A percentile compares a stretch with the other conserved stretches of the same genome.
phyloP scores from a whole-genome alignment of 1,139 yeast species.

The Yamadazyma trypodendri region DNA sequence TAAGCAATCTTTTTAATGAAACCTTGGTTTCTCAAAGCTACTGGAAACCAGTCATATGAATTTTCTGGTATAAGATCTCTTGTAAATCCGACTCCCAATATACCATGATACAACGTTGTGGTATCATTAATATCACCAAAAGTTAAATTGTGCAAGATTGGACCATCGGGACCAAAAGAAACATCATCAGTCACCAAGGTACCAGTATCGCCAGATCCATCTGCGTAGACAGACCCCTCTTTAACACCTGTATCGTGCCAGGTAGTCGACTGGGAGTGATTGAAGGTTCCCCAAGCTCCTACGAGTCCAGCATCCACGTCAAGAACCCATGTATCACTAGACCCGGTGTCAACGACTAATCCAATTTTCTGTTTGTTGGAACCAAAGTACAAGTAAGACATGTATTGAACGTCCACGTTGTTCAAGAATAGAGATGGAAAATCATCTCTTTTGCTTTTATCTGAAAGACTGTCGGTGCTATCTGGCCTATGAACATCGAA shows the following conservation, averaged over 20 bases:
- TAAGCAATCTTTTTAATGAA: conserved; percentile 27
- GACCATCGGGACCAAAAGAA: conserved; percentile 2
- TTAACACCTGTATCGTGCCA: too few species aligned
- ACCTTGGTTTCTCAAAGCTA: conserved; percentile 24
- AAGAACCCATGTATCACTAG: conserved; percentile 28
- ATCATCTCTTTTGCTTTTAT: too few species aligned
- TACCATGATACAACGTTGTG: conserved; percentile 25
- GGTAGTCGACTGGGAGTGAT: conserved; percentile 13
- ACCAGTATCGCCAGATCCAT: conserved; percentile 59
- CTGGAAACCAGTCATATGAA: conserved; percentile 24
- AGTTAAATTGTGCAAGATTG: conserved; percentile 3
- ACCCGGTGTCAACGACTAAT: conserved; percentile 29
- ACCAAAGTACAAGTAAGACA: conserved; percentile 39
- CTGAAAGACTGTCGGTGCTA: too few species aligned
- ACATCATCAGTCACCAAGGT: conserved; percentile 52
- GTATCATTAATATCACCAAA: conserved; percentile 10
- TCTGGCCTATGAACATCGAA: conserved; percentile 8
- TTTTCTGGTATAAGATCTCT: conserved; percentile 1
- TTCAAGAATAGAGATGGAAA: too few species aligned
- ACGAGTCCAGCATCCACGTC: background rate
- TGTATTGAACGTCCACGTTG: conserved; percentile 47
- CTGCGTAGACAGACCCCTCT: conserved; percentile 48
- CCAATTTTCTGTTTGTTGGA: conserved; percentile 20
- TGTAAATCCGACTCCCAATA: conserved; percentile 57
- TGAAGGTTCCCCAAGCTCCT: conserved; percentile 5